These are phyloP conservation scores for Wickerhamiella galacta DNA, from an alignment of 805 yeast species.

Conservation along the genomic window DNA sequence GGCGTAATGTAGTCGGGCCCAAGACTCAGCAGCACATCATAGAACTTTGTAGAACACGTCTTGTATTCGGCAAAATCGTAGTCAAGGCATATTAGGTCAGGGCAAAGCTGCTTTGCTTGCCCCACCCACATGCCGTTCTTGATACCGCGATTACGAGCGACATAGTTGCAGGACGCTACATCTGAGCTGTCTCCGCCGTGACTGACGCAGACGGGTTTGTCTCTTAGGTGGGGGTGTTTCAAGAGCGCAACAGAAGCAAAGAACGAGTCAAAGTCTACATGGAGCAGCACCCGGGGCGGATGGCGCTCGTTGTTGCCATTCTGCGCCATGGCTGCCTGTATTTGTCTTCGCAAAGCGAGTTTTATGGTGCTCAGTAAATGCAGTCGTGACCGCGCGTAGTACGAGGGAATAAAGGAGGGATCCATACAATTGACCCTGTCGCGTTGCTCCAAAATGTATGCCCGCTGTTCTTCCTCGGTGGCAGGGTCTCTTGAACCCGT, in stretches of 20 bases:
- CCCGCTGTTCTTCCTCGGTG: slow-evolving; percentile 6
- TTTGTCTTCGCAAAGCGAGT: slow-evolving; percentile 47
- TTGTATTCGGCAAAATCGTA: slow-evolving; percentile 69
- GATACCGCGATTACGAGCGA: slow-evolving; percentile 64
- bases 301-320: neutral
- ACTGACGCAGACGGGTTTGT: slow-evolving; percentile 47
- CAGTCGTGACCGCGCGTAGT: slow-evolving; percentile 65
- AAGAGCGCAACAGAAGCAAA: slow-evolving; percentile 74
- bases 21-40: slow-evolving; percentile 36
- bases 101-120: slow-evolving; percentile 48
- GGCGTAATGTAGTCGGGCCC: slow-evolving; percentile 41
- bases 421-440: slow-evolving; percentile 31
- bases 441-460: slow-evolving; percentile 10
- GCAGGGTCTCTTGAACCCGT: neutral
- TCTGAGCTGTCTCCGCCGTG: slow-evolving; percentile 40
- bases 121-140: slow-evolving; percentile 83
- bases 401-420: slow-evolving; percentile 55
- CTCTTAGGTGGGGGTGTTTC: slow-evolving; percentile 35
- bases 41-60: slow-evolving; percentile 43
- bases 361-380: slow-evolving; percentile 87
- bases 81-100: slow-evolving; percentile 42
- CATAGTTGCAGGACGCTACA: slow-evolving; percentile 82
- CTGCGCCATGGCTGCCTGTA: slow-evolving; percentile 24
- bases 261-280: slow-evolving; percentile 87
- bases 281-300: slow-evolving; percentile 32